Conservation (phyloP, 2,329 filamentous ascomycete genomes). For the Cladosporium sp. region DNA sequence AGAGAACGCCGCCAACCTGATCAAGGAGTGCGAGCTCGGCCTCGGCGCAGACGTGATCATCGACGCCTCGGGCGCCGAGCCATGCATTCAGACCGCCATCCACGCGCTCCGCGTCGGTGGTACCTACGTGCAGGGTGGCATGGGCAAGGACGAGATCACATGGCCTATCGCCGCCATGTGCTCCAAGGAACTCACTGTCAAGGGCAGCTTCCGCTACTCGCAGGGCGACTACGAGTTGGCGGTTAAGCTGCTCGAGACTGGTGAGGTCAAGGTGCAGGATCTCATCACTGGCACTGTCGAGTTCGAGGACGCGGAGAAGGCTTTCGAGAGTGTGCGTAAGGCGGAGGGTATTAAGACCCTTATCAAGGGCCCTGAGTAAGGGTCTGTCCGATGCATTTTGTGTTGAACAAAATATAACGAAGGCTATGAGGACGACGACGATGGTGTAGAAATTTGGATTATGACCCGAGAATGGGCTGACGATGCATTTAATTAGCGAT, state of each 20-base stretch:
- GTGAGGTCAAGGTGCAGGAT: slow-evolving; percentile 72
- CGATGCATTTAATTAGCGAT: background rate
- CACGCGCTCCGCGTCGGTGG: slow-evolving; percentile 51
- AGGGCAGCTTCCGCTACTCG: slow-evolving; percentile 87
- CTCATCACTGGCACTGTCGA: slow-evolving; percentile 75
- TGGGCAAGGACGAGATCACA: slow-evolving; percentile 83
- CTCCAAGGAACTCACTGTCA: slow-evolving; percentile 82
- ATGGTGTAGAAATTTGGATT: background rate
- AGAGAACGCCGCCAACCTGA: slow-evolving; percentile 72
- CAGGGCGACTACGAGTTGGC: slow-evolving; percentile 85
- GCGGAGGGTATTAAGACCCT: slow-evolving; percentile 74
- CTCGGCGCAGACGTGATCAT: slow-evolving; percentile 50
- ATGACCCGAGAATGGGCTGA: background rate
- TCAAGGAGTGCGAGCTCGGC: slow-evolving; percentile 62
- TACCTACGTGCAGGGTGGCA: slow-evolving; percentile 74
- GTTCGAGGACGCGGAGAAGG: slow-evolving; percentile 80
- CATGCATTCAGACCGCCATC: slow-evolving; percentile 51
- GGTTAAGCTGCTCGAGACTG: slow-evolving; percentile 71
- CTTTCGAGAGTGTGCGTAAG: slow-evolving; percentile 81
- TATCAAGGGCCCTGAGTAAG: slow-evolving; percentile 41
- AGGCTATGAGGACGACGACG: background rate
- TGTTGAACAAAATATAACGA: background rate
- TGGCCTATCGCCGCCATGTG: slow-evolving; percentile 93
- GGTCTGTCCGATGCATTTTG: background rate
- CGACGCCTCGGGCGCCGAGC: slow-evolving; percentile 50